These are phyloP conservation scores for Onygenales sp. DNA, from an alignment of 2,329 filamentous ascomycete species.

Conservation along the genomic window DNA sequence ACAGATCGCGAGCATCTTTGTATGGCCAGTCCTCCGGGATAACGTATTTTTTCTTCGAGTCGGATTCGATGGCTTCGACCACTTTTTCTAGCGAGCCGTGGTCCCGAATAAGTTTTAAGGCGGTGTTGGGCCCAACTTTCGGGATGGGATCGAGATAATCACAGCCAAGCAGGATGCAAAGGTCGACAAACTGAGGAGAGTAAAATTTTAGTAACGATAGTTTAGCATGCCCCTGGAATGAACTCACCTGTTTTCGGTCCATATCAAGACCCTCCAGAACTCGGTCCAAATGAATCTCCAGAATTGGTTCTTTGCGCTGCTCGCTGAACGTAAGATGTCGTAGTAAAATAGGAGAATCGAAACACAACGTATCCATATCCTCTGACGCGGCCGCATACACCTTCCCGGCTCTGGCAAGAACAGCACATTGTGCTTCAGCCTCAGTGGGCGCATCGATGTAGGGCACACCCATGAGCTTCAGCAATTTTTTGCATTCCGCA, in stretches of 20 bases:
- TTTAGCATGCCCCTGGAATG: neutral
- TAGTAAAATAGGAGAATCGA: constrained; percentile 81
- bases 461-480: constrained; percentile 93
- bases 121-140: constrained; percentile 85
- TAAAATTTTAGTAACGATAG: constrained; percentile 6
- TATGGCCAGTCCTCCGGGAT: constrained; percentile 97
- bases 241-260: constrained; percentile 68
- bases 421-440: constrained; percentile 92
- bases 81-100: constrained; percentile 81
- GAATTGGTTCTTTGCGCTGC: constrained; percentile 93
- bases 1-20: constrained; percentile 80
- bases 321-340: constrained; percentile 94
- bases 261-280: constrained; percentile 80
- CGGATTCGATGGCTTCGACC: constrained; percentile 67
- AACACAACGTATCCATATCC: constrained; percentile 98
- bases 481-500: constrained; percentile 77
- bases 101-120: constrained; percentile 87
- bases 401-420: constrained; percentile 79
- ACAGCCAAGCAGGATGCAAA: constrained; percentile 94
- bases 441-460: constrained; percentile 94
- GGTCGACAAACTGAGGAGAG: constrained; percentile 70
- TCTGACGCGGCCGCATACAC: constrained; percentile 95
- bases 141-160: constrained; percentile 96
- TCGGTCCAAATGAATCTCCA: constrained; percentile 82
- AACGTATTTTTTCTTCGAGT: constrained; percentile 67